Conservation (phyloP, 495 filamentous ascomycete genomes). For the Pyrenula aspistea region DNA sequence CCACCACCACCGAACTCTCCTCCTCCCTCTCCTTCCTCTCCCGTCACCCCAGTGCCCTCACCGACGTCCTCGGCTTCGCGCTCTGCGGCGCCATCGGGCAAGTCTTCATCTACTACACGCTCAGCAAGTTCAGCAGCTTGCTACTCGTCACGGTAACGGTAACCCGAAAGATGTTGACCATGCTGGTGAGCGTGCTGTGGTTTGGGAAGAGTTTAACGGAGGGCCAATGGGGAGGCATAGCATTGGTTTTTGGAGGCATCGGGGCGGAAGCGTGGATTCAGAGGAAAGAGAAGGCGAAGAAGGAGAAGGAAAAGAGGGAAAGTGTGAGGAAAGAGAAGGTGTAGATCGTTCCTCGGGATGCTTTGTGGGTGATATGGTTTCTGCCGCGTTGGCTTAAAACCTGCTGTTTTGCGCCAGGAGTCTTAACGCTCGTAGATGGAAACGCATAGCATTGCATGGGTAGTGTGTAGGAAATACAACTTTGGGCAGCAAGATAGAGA, state of each 20-base stretch:
- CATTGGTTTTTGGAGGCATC: slow-evolving; percentile 87
- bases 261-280: slow-evolving; percentile 80
- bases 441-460: too few species aligned
- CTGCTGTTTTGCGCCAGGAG: too few species aligned
- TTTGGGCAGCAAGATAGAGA: too few species aligned
- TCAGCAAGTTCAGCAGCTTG: slow-evolving; percentile 80
- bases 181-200: slow-evolving; percentile 89
- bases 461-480: too few species aligned
- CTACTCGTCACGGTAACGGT: slow-evolving; percentile 94
- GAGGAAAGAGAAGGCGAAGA: slow-evolving; percentile 70
- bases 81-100: slow-evolving; percentile 90
- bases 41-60: slow-evolving; percentile 54
- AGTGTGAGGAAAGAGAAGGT: slow-evolving; percentile 26
- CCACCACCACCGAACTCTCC: slow-evolving; percentile 53
- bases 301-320: slow-evolving; percentile 49
- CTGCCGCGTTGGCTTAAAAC: too few species aligned
- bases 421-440: too few species aligned
- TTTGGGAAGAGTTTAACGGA: slow-evolving; percentile 77
- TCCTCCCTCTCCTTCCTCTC: slow-evolving; percentile 71
- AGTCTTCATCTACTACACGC: slow-evolving; percentile 95
- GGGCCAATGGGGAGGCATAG: slow-evolving; percentile 89
- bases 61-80: slow-evolving; percentile 80
- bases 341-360: background rate
- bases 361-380: background rate
- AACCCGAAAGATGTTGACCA: slow-evolving; percentile 96